phyloP scores from a whole-genome alignment of 176 grass and related monocot genomes.

The Saccharum spontaneum region DNA sequence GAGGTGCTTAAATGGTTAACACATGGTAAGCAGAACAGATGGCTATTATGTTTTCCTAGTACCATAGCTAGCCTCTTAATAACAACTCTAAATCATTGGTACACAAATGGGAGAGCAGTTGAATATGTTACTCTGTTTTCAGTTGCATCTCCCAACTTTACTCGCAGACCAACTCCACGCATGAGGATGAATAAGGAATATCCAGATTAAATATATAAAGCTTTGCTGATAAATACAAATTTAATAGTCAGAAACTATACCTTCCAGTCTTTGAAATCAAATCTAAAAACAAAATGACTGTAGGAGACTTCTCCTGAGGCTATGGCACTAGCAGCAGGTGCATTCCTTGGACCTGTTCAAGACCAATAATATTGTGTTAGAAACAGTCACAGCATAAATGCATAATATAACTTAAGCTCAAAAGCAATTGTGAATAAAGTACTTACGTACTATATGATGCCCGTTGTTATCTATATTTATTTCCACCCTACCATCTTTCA shows the following conservation, averaged over 20 bases:
- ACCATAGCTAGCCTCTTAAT: not conserved
- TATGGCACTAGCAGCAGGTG: conserved; percentile 61
- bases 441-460: conserved; percentile 83
- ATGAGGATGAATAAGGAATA: not conserved
- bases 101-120: not conserved
- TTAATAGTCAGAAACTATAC: conserved; percentile 27
- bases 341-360: conserved; percentile 76
- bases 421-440: not conserved
- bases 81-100: not conserved
- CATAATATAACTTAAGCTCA: conserved; percentile 18
- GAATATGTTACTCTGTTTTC: not conserved
- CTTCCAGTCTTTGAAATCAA: conserved; percentile 94
- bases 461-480: conserved; percentile 61
- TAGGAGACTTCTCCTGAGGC: conserved; percentile 80
- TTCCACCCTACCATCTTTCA: conserved; percentile 92
- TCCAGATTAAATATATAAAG: not conserved
- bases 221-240: not conserved
- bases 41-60: not conserved
- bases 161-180: not conserved
- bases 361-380: conserved; percentile 25
- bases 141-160: not conserved
- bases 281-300: conserved; percentile 87
- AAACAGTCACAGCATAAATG: conserved; percentile 2
- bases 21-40: not conserved
- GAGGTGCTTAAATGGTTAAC: not conserved